Evolutionary conservation across 129 eudicot species (phyloP).

Genomic region (Scalesia atractyloides): DNA sequence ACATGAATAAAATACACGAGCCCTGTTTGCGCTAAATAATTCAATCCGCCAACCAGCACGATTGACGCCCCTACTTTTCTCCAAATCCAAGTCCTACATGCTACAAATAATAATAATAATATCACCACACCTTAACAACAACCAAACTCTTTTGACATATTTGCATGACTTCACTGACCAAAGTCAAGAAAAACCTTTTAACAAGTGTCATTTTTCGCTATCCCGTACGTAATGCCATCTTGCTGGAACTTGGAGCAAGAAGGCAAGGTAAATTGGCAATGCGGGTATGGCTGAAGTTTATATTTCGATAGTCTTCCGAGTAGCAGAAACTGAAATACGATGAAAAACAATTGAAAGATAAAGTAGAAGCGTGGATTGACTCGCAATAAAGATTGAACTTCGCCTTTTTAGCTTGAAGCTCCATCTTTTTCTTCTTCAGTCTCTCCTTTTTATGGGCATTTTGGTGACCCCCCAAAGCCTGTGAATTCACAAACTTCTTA

Average conservation of each 20-base stretch:
- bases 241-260: slow-evolving; percentile 31
- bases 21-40: no score
- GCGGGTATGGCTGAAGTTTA: slow-evolving; percentile 29
- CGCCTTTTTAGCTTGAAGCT: slow-evolving; percentile 35
- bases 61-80: neutral
- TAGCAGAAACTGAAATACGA: slow-evolving; percentile 29
- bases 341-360: slow-evolving; percentile 20
- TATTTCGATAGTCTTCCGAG: slow-evolving; percentile 14
- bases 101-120: slow-evolving; percentile 1
- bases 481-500: slow-evolving; percentile 38
- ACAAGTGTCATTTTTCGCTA: slow-evolving; percentile 19
- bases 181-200: neutral
- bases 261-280: slow-evolving; percentile 11
- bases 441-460: slow-evolving; percentile 46
- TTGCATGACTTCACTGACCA: slow-evolving; percentile 14
- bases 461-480: slow-evolving; percentile 46
- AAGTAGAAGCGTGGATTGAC: slow-evolving; percentile 24
- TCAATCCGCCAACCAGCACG: no score
- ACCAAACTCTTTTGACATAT: slow-evolving; percentile 21
- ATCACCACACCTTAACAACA: slow-evolving; percentile 8
- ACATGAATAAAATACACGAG: no score
- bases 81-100: slow-evolving; percentile 3
- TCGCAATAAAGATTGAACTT: slow-evolving; percentile 34
- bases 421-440: slow-evolving; percentile 34
- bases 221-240: slow-evolving; percentile 13